Evolutionary conservation across 768 basidiomycete species (phyloP).

Genomic region (Lyophyllum atratum): DNA sequence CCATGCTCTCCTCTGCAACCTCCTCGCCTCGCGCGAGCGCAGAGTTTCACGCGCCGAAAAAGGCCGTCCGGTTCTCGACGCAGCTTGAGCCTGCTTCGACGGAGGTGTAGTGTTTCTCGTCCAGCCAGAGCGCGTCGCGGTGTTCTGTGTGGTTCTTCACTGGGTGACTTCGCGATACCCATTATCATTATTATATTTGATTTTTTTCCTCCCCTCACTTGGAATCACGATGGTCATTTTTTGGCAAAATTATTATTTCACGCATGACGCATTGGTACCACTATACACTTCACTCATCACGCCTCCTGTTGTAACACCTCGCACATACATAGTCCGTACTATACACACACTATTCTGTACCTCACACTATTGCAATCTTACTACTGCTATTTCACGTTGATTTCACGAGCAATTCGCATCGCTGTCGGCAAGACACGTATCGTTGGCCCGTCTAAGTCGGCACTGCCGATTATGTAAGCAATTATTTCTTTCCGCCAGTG

Average conservation of each 20-base stretch:
- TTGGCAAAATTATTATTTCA: not conserved
- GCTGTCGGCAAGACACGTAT: too few relatives aligned
- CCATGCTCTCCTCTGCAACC: slow-evolving; percentile 30
- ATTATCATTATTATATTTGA: slow-evolving; percentile 19
- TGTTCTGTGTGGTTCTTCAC: not conserved
- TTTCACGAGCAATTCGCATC: not conserved
- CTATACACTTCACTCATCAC: slow-evolving; percentile 8
- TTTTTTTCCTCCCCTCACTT: not conserved
- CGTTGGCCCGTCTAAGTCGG: not conserved
- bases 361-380: too few relatives aligned
- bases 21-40: slow-evolving; percentile 42
- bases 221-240: not conserved
- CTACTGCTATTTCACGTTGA: too few relatives aligned
- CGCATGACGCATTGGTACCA: slow-evolving; percentile 3
- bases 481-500: not conserved
- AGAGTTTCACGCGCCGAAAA: slow-evolving; percentile 43
- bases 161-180: slow-evolving; percentile 13
- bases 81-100: slow-evolving; percentile 33
- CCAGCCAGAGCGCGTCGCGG: not conserved
- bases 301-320: slow-evolving; percentile 14
- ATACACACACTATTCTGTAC: slow-evolving; percentile 2
- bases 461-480: slow-evolving; percentile 11
- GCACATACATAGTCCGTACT: slow-evolving; percentile 2
- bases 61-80: slow-evolving; percentile 64
- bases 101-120: slow-evolving; percentile 4